Evolutionary conservation across 306 rosid genomes (phyloP), one percentile per base, ranked within the genome.

Genomic region (Sphenostylis stenocarpa): DNA sequence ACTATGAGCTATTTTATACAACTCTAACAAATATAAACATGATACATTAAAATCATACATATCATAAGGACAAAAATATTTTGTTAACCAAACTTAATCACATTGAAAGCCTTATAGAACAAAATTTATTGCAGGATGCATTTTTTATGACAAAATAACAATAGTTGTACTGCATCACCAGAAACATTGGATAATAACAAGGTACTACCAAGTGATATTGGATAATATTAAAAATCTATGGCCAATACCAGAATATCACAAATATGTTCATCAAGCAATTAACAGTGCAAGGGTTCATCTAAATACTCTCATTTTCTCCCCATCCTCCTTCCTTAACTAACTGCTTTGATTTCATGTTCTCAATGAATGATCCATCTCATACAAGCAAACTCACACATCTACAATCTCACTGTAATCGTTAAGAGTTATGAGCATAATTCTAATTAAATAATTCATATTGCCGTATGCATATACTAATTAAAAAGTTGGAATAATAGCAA

Each of bases 321-420:
- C 56, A 2, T 55, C 53, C 29, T 39, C 62, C 62, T 2, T 17
- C 38, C 61, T 29, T 29, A 60, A 60, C 45, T 67, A 67, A 55
- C 51, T 41, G 61, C 51, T 52, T 77, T 73, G 49, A 75, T 62
- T 20, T 62, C 20, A 47, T 48, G 38, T 49, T 23, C 74, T 10
- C n/a, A 38, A 66, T 7, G 21, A 52, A 66, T 3, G 56, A 52
- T 52, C 74, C 67, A 21, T 31, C 29, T 78, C 14, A 48, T 33
- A 21, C 63, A 45, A 41, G 74, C 63, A 58, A 39, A 39, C 23
- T 31, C 12, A 17, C 24, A 34, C 14, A 34, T 14, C 9, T 61
- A 11, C 3, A 70, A 61, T 36, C 66, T 43, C 28, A 49, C 61
- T 44, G 65, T 24, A 48, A 23, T 44, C 67, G 31, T 16, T 43